phyloP scores from a whole-genome alignment of 768 basidiomycete species.

The Panaeolus papilionaceus region DNA sequence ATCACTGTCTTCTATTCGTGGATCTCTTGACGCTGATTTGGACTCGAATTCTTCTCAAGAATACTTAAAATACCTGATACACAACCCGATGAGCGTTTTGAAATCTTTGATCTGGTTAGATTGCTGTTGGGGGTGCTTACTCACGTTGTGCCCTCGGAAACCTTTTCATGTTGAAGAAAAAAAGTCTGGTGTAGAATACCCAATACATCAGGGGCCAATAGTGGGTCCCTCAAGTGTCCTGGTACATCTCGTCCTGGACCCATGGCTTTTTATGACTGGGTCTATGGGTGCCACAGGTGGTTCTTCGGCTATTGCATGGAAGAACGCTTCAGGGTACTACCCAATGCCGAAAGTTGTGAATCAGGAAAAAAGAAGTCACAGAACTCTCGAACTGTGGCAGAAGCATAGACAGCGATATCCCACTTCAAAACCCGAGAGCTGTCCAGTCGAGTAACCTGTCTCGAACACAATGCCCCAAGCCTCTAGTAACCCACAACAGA shows the following conservation, averaged over 20 bases:
- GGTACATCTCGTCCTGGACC: background rate
- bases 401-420: no score
- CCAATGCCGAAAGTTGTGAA: background rate
- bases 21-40: background rate
- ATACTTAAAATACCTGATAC: background rate
- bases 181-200: background rate
- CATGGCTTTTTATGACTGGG: background rate
- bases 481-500: no score
- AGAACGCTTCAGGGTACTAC: background rate
- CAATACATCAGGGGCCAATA: background rate
- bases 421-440: no score
- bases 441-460: no score
- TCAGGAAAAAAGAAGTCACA: background rate
- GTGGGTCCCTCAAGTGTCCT: background rate
- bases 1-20: background rate
- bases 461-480: no score
- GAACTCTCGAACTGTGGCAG: no score
- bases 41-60: conserved; percentile 2
- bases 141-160: conserved; percentile 7
- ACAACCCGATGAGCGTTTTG: background rate
- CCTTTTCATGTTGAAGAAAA: background rate
- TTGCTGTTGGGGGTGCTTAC: background rate
- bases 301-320: background rate
- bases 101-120: background rate
- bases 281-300: background rate